phyloP scores from a whole-genome alignment of 345 rosid species.

The Gossypium stocksii region DNA sequence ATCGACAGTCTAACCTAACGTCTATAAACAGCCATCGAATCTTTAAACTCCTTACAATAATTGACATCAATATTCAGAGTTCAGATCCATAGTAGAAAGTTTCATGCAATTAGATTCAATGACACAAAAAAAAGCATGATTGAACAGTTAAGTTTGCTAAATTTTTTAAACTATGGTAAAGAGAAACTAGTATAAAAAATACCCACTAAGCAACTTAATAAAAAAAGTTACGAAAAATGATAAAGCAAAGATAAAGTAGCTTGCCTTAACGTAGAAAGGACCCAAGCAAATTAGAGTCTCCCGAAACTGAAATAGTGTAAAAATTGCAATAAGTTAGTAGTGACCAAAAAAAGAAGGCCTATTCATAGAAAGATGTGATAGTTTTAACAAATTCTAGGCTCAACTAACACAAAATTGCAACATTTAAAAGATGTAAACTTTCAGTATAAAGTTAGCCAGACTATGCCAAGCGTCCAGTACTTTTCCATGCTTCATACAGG shows the following conservation, averaged over 20 bases:
- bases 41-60: not conserved
- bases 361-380: not conserved
- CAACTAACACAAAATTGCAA: conserved; percentile 7
- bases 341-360: not conserved
- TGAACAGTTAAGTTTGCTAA: not conserved
- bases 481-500: not conserved
- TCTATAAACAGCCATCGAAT: not conserved
- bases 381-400: conserved; percentile 3
- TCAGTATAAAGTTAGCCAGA: not conserved
- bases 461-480: not conserved
- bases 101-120: not conserved
- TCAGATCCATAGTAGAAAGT: not conserved
- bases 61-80: not conserved
- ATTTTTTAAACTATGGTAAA: not conserved
- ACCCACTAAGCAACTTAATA: not conserved
- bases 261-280: conserved; percentile 90
- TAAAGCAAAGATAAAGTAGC: conserved; percentile 19
- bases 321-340: conserved; percentile 1
- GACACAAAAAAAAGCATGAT: not conserved
- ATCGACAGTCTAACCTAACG: not conserved
- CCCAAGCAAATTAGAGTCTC: conserved; percentile 81
- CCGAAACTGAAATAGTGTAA: conserved; percentile 61
- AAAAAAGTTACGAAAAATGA: not conserved
- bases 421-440: not conserved
- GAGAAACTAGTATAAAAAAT: conserved; percentile 1